phyloP scores from a whole-genome alignment of 306 rosid genomes.

The Lathyrus tuberosus region DNA sequence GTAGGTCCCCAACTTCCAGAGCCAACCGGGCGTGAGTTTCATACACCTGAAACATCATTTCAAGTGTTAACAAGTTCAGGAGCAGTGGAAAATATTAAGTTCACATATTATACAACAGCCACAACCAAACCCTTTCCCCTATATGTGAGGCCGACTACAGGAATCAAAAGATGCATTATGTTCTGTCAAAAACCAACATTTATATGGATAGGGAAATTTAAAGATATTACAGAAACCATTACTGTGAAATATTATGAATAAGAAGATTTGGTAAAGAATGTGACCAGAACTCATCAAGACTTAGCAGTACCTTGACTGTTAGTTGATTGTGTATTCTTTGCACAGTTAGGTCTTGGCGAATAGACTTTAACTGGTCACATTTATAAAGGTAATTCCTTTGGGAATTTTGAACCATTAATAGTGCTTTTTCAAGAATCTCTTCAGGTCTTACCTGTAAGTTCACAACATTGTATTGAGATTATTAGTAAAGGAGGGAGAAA shows the following conservation, averaged over 20 bases:
- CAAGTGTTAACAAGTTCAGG: slow-evolving; percentile 16
- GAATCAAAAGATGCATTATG: slow-evolving; percentile 3
- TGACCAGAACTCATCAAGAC: slow-evolving; percentile 32
- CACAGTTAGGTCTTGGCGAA: slow-evolving; percentile 98
- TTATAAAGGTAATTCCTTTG: slow-evolving; percentile 89
- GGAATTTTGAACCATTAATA: slow-evolving; percentile 83
- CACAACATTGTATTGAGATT: slow-evolving; percentile 30
- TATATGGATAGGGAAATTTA: not conserved
- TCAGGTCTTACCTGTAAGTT: slow-evolving; percentile 94
- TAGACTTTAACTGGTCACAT: slow-evolving; percentile 96
- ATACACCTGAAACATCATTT: slow-evolving; percentile 67
- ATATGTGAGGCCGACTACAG: not conserved
- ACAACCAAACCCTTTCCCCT: slow-evolving; percentile 9
- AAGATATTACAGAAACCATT: slow-evolving; percentile 49
- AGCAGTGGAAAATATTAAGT: slow-evolving; percentile 17
- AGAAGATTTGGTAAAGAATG: slow-evolving; percentile 7
- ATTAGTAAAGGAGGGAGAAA: not conserved
- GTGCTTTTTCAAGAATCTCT: slow-evolving; percentile 86
- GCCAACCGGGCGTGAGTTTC: slow-evolving; percentile 96
- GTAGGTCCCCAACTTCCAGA: slow-evolving; percentile 90
- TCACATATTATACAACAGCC: not conserved
- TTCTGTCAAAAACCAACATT: slow-evolving; percentile 14
- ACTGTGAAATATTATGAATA: slow-evolving; percentile 38
- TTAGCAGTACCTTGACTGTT: slow-evolving; percentile 76
- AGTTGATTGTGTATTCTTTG: slow-evolving; percentile 86